These are phyloP conservation scores for Phascolomyces articulosus DNA, from an alignment of 371 early-diverging fungal genomes.

Conservation along the genomic window DNA sequence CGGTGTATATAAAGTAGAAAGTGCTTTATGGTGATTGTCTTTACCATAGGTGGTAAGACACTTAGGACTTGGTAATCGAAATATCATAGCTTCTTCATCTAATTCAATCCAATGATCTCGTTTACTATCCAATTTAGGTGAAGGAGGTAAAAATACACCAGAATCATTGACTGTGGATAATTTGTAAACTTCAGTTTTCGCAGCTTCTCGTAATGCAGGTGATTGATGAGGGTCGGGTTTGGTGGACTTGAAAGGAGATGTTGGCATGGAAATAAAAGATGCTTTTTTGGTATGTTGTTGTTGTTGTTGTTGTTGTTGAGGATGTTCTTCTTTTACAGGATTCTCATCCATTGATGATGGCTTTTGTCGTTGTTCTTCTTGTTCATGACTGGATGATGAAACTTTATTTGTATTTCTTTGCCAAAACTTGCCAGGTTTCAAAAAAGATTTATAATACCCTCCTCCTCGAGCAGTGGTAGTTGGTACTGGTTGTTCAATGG, in stretches of 20 bases:
- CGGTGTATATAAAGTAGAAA: constrained; percentile 6
- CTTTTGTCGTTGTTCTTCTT: not conserved
- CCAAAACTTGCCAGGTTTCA: constrained; percentile 22
- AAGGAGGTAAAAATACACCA: constrained; percentile 50
- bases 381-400: not conserved
- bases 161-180: constrained; percentile 43
- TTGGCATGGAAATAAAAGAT: constrained; percentile 6
- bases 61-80: constrained; percentile 33
- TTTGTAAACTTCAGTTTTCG: constrained; percentile 34
- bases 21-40: not conserved
- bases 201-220: constrained; percentile 24
- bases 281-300: constrained; percentile 3
- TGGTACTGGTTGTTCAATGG: not conserved
- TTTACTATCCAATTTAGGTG: constrained; percentile 30
- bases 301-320: not conserved
- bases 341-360: too few species aligned
- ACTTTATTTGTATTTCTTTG: constrained; percentile 9
- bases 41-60: constrained; percentile 29
- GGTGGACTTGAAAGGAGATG: not conserved
- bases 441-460: constrained; percentile 14
- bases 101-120: constrained; percentile 32
- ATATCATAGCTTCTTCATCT: constrained; percentile 28
- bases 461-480: not conserved
- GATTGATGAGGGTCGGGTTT: not conserved
- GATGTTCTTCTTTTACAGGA: not conserved